A percentile compares a stretch with the other conserved stretches of the same genome.
Conservation (phyloP, 805 yeast genomes). For the Pichia cephalocereana region DNA sequence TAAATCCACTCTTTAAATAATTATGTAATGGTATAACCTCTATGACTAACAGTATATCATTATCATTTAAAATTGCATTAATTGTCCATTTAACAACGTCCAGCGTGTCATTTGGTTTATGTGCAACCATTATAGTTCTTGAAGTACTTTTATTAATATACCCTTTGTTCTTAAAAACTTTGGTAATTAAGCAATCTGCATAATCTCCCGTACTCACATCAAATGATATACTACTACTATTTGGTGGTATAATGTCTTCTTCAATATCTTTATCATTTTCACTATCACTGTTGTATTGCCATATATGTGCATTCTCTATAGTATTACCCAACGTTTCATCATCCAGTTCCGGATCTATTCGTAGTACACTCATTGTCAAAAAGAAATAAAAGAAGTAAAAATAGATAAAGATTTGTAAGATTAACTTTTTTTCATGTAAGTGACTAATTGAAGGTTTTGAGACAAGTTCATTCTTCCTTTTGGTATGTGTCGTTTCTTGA, state of each 20-base stretch:
- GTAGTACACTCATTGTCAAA: too few species aligned
- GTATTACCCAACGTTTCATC: constrained; percentile 24
- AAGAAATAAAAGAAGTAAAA: too few species aligned
- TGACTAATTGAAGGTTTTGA: too few species aligned
- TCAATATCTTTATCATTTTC: too few species aligned
- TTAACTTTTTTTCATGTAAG: too few species aligned
- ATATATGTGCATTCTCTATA: constrained; percentile 21
- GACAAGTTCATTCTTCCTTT: too few species aligned
- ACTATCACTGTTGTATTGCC: too few species aligned
- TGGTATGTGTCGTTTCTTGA: constrained; percentile 83
- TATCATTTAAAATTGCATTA: constrained; percentile 34
- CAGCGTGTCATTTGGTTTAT: constrained; percentile 31
- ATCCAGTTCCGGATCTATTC: constrained; percentile 8
- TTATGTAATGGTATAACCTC: constrained; percentile 31
- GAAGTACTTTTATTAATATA: constrained; percentile 25
- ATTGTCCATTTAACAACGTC: constrained; percentile 37
- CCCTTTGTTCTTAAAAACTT: constrained; percentile 29
- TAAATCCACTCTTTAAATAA: constrained; percentile 13
- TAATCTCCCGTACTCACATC: constrained; percentile 29
- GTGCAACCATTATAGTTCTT: constrained; percentile 36
- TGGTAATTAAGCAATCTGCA: constrained; percentile 27
- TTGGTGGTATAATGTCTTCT: too few species aligned
- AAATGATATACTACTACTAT: constrained; percentile 13
- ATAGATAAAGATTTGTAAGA: too few species aligned
- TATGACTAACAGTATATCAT: constrained; percentile 37